Conservation (phyloP, 345 rosid species). For the Linum usitatissimum region DNA sequence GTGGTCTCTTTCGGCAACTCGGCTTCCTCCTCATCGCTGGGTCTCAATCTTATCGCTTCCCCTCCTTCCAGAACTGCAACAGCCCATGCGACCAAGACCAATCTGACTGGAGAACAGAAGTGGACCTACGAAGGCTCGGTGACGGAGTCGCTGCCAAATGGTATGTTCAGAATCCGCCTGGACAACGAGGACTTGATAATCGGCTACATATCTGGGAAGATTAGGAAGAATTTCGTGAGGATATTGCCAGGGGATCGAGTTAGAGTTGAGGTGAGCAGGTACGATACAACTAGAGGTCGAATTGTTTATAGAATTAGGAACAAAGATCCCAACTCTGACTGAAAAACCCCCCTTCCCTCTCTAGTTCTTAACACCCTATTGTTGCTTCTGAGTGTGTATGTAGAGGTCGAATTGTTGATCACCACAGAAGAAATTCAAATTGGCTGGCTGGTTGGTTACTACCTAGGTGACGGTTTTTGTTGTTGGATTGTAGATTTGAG, state of each 20-base stretch:
- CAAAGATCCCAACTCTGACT: slow-evolving; percentile 18
- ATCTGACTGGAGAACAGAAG: slow-evolving; percentile 28
- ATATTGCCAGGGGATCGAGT: slow-evolving; percentile 90
- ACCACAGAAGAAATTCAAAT: background rate
- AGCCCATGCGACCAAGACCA: background rate
- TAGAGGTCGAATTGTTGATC: no score
- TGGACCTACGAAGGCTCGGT: slow-evolving; percentile 47
- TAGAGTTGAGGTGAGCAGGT: slow-evolving; percentile 71
- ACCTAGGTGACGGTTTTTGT: background rate
- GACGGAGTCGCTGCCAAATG: slow-evolving; percentile 48
- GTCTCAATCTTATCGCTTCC: background rate
- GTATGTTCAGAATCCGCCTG: slow-evolving; percentile 58
- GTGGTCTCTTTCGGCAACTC: background rate
- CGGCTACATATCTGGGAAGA: slow-evolving; percentile 89
- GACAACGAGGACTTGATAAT: slow-evolving; percentile 53
- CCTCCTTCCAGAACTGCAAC: background rate
- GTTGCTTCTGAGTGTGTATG: no score
- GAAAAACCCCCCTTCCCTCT: no score
- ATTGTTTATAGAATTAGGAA: slow-evolving; percentile 50
- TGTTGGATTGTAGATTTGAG: background rate
- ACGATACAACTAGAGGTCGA: slow-evolving; percentile 73
- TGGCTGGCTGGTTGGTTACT: background rate
- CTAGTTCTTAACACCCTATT: no score
- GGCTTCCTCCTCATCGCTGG: background rate
- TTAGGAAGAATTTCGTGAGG: slow-evolving; percentile 68